Conservation (phyloP, 352 stramenopile genomes). For the Globisporangium abappressorium region DNA sequence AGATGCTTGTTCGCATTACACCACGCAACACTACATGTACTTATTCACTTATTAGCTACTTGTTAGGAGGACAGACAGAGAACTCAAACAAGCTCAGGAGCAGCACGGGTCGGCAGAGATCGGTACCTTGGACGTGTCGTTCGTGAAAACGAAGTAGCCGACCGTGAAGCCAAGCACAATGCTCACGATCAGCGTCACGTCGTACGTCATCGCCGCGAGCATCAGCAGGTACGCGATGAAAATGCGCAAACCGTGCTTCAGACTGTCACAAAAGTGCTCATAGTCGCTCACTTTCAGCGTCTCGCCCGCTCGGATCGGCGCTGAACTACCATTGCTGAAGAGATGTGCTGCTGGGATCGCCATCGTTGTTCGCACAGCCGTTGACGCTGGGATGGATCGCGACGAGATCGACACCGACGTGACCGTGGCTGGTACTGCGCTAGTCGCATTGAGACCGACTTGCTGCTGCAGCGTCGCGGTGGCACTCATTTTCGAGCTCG, state of each 20-base stretch:
- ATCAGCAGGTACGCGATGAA: conserved; percentile 78
- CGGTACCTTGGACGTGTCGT: conserved; percentile 67
- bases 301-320: neutral
- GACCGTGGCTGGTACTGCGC: conserved; percentile 9
- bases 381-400: conserved; percentile 8
- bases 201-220: conserved; percentile 81
- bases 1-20: no score
- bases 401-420: conserved; percentile 20
- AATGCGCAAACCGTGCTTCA: conserved; percentile 63
- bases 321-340: conserved; percentile 18
- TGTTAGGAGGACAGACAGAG: neutral
- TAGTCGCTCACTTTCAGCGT: conserved; percentile 43
- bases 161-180: conserved; percentile 65
- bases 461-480: neutral
- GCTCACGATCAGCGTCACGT: conserved; percentile 54
- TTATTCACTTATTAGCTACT: neutral
- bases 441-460: conserved; percentile 3
- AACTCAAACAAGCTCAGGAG: conserved; percentile 22
- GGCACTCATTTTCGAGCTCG: neutral
- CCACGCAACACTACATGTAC: neutral
- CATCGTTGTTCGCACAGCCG: neutral
- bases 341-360: conserved; percentile 4
- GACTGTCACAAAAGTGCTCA: conserved; percentile 53
- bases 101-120: conserved; percentile 70
- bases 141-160: conserved; percentile 66